Base-by-base conservation (phyloP, 2,329 filamentous ascomycete species). In the Akanthomyces dipterigenus region DNA sequence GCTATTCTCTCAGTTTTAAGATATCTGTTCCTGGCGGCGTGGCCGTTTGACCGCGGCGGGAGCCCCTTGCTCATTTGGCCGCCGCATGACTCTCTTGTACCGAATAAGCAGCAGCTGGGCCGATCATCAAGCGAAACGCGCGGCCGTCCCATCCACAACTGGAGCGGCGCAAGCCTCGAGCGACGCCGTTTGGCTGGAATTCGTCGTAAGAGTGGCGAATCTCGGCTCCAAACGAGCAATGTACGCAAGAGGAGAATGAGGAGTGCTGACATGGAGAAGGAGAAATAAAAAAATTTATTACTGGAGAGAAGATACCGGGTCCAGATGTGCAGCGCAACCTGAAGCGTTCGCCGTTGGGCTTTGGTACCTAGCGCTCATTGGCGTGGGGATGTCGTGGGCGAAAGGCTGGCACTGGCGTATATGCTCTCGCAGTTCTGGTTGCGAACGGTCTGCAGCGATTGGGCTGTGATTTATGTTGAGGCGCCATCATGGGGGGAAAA, bases 161-260 rank as follows among this genome's bases (percentile, higher is more conserved):
- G 55, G 55, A 57, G 55, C 55, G 54, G 31, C 45, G 43, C 43
- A 50, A 58, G 43, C 55, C 55, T 58, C 55, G 28, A 46, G 36
- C 34, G 31, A 49, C 55, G 55, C 55, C 45, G 43, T 50, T 24
- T 50, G 28, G 34, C 34, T 40, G 31, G 16, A 34, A 36, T 34
- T 38, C n/a, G 46, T 50, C 22, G 34, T 22, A 58, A 49, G 28
- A 59, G 56, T 59, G 56, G 56, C 56, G 56, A 59, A 51, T 6
- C 5, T 34, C 43, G 34, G 43, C 28, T 46, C 42, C 28, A n/a
- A 43, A 55, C 38, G 53, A 43, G 38, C 26, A 12, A 22, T 28
- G 36, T 28, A 42, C 34, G 51, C 36, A 55, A 55, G 38, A 43
- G 26, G 22, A 28, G 46, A 31, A 24, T 20, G 31, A 31, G 46